phyloP scores from a whole-genome alignment of 2,329 filamentous ascomycete species.

The Ophiocordyceps camponoti-floridani region DNA sequence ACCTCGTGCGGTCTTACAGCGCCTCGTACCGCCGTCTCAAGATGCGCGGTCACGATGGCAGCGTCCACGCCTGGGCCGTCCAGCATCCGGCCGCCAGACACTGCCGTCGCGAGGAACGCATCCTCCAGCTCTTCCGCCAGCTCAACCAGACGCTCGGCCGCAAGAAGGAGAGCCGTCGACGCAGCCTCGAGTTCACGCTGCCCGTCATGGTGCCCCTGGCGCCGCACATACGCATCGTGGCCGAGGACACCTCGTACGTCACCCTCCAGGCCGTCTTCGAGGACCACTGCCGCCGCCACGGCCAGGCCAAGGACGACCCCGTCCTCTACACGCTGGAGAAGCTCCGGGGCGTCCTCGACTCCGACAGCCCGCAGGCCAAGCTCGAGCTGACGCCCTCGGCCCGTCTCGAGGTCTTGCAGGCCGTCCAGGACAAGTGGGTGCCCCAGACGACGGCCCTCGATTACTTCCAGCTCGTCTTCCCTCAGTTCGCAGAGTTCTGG shows the following conservation, averaged over 20 bases:
- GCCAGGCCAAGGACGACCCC: conserved; percentile 86
- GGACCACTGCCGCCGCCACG: conserved; percentile 78
- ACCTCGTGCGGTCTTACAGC: conserved; percentile 77
- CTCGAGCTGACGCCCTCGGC: conserved; percentile 54
- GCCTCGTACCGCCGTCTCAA: conserved; percentile 84
- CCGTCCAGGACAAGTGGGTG: conserved; percentile 89
- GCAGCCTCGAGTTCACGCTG: conserved; percentile 90
- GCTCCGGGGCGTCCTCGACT: conserved; percentile 57
- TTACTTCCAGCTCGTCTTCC: conserved; percentile 79
- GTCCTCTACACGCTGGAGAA: conserved; percentile 93
- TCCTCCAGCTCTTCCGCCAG: conserved; percentile 89
- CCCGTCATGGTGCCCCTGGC: conserved; percentile 92
- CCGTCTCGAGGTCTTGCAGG: conserved; percentile 78
- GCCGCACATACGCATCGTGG: conserved; percentile 84
- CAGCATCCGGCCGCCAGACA: conserved; percentile 89
- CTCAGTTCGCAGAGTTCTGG: conserved; percentile 89
- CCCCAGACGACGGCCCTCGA: conserved; percentile 66
- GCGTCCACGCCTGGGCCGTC: conserved; percentile 88
- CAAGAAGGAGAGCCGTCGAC: conserved; percentile 84
- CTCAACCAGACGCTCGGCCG: conserved; percentile 86
- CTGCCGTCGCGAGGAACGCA: conserved; percentile 84
- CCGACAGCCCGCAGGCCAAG: conserved; percentile 46
- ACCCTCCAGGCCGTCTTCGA: conserved; percentile 92
- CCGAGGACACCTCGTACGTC: conserved; percentile 88
- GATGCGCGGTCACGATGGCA: conserved; percentile 94